Evolutionary conservation across 1,284 basidiomycete species (phyloP), one percentile per base, ranked within the genome.

Genomic region (Moniliella sp.): DNA sequence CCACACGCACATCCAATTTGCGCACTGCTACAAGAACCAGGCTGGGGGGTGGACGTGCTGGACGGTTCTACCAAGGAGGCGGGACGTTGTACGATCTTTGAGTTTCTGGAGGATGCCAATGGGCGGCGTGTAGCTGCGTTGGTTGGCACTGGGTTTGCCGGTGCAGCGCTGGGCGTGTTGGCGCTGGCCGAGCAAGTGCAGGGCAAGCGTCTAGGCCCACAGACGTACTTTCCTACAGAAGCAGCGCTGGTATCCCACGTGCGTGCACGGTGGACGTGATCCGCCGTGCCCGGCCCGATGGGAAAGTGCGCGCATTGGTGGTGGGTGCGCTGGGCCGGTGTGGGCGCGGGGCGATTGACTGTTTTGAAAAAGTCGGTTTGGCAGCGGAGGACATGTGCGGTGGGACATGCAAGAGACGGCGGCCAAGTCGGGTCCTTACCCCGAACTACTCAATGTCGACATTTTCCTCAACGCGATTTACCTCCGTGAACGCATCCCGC

Each of bases 381-480:
- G 33, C 35, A 5, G 18, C 44, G 50, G 75, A 84, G 35, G 76
- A 97, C 61, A 93, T 99, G 33, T 83, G 63, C 86, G 93, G 68
- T 99, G 91, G 91, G 91, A 97, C 64, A 69, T 97, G 68, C 75
- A 69, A 13, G 91, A 99, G 67, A 99, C 91, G 4, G 40, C 40
- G 9, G 78, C 78, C 51, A 91, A 88, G 67, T 83, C 86, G 32
- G 91, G 91, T 1, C 91, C 91, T 0, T 99, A 94, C 69, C 66
- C 74, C 40, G 86, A 94, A 65, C 82, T 99, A 43, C 69, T 97
- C 27, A 82, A 88, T 47, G 88, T 84, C 42, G 91, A 99, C 65
- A 75, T 99, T 57, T 94, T 99, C 56, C 75, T 99, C 69, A 99
- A 99, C 69, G 97, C 91, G 72, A 99, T 99, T 64, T 97, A 99